phyloP scores from a whole-genome alignment of 2,329 filamentous ascomycete genomes.

The Dryadomyces quercus-mongolicae region DNA sequence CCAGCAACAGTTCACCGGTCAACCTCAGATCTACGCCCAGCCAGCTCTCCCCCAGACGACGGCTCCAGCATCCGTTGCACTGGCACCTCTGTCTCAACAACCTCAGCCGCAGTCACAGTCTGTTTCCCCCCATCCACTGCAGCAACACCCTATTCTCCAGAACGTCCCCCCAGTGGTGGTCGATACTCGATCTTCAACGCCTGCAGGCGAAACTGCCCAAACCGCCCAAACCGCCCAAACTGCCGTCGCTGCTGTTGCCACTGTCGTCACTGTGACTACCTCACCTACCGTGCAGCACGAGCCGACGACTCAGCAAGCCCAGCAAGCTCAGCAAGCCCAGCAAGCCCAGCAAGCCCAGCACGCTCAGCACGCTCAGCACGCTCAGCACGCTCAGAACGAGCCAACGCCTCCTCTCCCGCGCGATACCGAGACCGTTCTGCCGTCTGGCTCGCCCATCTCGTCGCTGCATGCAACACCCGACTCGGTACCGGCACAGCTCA shows the following conservation, averaged over 20 bases:
- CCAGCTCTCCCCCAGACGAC: no score
- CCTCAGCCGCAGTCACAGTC: background rate
- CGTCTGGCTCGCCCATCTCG: slow-evolving; percentile 2
- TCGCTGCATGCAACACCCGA: slow-evolving; percentile 7
- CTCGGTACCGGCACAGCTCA: slow-evolving; percentile 1
- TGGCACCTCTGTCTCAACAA: background rate
- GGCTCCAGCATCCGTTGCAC: background rate
- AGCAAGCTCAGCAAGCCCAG: no score
- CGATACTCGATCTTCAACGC: background rate
- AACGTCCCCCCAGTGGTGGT: background rate
- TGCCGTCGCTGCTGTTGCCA: no score
- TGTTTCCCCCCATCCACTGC: slow-evolving; percentile 3
- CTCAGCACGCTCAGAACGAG: background rate
- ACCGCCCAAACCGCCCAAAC: no score
- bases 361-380: background rate
- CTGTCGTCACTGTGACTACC: no score
- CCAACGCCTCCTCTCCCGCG: background rate
- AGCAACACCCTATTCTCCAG: slow-evolving; percentile 6
- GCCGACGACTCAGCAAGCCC: no score
- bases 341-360: no score
- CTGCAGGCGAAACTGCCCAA: background rate
- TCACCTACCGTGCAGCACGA: no score
- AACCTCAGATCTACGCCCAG: background rate
- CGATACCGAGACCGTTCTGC: background rate
- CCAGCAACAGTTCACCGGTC: background rate